Percentiles rank a stretch among this genome's conserved stretches.
Conservation (phyloP, 179 eudicot species). For the Camellia oleifera region DNA sequence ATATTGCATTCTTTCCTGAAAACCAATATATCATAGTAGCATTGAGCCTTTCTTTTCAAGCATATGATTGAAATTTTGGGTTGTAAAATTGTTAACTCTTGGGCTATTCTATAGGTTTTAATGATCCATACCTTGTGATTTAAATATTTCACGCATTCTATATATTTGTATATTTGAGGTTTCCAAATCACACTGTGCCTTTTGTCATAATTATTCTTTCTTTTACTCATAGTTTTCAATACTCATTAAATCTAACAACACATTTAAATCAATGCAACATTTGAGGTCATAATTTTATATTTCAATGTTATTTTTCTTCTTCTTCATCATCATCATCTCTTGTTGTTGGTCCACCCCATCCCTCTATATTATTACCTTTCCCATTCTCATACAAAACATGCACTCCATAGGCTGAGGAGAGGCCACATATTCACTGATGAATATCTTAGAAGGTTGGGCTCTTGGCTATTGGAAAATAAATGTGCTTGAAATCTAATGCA, state of each 20-base stretch:
- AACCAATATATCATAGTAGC: background rate
- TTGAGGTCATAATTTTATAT: background rate
- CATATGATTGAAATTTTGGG: background rate
- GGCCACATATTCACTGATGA: background rate
- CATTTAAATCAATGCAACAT: background rate
- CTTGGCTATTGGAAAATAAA: background rate
- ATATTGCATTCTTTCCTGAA: background rate
- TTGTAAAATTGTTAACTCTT: background rate
- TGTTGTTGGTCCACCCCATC: background rate
- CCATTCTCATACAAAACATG: background rate
- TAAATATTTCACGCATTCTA: no score
- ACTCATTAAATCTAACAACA: background rate
- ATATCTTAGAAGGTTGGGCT: background rate
- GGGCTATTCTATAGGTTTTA: background rate
- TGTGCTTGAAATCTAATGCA: background rate
- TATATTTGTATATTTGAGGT: no score
- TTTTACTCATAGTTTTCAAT: background rate
- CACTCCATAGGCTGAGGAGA: background rate
- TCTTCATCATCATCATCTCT: background rate
- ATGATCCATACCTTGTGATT: no score
- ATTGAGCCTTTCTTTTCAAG: no score
- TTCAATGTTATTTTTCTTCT: background rate
- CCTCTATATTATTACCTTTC: background rate
- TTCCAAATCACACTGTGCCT: background rate
- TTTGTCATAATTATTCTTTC: no score